Conservation (phyloP, 208 protist genomes). For the Wallacemonas rigidus region DNA sequence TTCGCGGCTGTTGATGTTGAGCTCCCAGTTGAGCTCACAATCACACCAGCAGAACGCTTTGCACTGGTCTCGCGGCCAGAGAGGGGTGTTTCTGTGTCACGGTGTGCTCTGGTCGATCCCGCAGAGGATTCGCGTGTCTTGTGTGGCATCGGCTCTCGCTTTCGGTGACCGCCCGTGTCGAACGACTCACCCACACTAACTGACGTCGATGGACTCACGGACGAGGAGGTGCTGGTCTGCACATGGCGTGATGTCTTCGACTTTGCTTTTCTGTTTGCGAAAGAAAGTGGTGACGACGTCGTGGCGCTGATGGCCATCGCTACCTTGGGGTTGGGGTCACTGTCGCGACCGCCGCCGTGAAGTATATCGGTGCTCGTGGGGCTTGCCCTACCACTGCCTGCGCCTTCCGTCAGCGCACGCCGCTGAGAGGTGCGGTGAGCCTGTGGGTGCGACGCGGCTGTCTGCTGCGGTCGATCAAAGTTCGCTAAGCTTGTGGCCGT, state of each 20-base stretch:
- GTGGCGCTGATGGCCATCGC: too few species aligned
- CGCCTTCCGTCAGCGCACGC: too few species aligned
- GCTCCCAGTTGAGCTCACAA: neutral
- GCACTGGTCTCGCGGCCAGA: neutral
- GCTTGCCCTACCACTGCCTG: neutral
- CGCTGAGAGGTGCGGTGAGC: neutral
- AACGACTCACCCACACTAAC: too few species aligned
- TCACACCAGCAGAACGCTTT: neutral
- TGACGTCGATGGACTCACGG: too few species aligned
- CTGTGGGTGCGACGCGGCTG: neutral
- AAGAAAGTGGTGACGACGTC: too few species aligned
- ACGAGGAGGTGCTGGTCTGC: neutral
- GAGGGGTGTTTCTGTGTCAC: conserved; percentile 3
- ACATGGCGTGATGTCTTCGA: neutral
- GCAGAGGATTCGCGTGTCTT: too few species aligned
- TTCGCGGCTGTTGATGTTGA: neutral
- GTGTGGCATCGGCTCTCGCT: too few species aligned
- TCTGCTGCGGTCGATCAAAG: conserved; percentile 8
- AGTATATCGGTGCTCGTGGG: too few species aligned
- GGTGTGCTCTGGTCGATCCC: neutral
- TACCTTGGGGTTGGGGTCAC: too few species aligned
- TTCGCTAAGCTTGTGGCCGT: neutral
- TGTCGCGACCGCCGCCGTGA: too few species aligned
- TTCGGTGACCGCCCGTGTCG: too few species aligned
- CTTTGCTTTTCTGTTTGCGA: too few species aligned